Evolutionary conservation across 73 alveolate genomes (phyloP).

Genomic region (Uronychia binucleata): DNA sequence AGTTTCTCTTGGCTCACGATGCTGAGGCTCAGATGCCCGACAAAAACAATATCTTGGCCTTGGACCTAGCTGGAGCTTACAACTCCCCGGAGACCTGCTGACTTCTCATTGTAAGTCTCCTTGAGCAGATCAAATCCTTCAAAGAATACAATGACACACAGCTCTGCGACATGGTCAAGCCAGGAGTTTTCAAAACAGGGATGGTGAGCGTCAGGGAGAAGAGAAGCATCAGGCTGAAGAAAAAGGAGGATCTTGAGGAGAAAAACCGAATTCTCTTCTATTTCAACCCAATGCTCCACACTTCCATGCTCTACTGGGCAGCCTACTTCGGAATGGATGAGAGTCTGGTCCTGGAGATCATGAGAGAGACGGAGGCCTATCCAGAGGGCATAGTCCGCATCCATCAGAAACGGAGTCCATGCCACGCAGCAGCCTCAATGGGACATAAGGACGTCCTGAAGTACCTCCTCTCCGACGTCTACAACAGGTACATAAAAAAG

Average conservation of each 20-base stretch:
- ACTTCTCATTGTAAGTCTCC: background rate
- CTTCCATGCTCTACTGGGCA: conserved; percentile 56
- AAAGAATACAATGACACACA: background rate
- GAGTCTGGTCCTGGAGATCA: background rate
- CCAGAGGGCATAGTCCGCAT: conserved; percentile 41
- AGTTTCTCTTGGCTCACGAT: background rate
- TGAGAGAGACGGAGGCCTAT: conserved; percentile 18
- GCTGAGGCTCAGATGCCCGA: conserved; percentile 32
- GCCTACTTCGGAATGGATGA: background rate
- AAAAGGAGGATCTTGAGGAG: background rate
- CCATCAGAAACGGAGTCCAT: conserved; percentile 25
- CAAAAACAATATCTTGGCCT: conserved; percentile 31
- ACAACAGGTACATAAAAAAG: conserved; percentile 10
- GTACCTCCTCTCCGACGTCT: conserved; percentile 5
- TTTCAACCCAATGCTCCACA: conserved; percentile 32
- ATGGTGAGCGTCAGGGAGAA: background rate
- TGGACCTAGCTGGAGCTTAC: conserved; percentile 46
- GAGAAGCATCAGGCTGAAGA: background rate
- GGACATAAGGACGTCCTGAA: conserved; percentile 20
- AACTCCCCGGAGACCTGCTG: background rate
- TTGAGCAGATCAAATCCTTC: background rate
- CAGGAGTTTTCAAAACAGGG: background rate
- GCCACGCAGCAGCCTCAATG: conserved; percentile 54
- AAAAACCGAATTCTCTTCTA: background rate
- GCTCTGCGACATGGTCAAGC: background rate